phyloP scores from a whole-genome alignment of 2,329 filamentous ascomycete species.

The Aspergillus awamori region DNA sequence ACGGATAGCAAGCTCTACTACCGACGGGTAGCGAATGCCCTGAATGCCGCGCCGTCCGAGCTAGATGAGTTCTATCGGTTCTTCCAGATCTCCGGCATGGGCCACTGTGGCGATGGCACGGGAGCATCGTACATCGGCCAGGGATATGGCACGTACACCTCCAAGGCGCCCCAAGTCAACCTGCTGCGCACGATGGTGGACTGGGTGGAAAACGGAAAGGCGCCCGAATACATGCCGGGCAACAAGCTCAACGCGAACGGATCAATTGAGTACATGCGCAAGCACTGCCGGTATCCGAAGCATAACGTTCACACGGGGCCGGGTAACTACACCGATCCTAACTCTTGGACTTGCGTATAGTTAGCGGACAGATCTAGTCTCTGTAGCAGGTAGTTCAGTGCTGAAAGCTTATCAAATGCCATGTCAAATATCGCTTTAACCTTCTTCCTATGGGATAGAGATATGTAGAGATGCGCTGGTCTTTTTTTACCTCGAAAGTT shows the following conservation, averaged over 20 bases:
- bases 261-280: conserved; percentile 48
- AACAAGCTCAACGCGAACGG: conserved; percentile 48
- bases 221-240: conserved; percentile 45
- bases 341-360: conserved; percentile 38
- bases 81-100: conserved; percentile 59
- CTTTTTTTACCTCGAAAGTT: too few relatives aligned
- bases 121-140: conserved; percentile 49
- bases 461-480: too few relatives aligned
- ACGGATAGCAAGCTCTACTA: conserved; percentile 57
- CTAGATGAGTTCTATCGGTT: conserved; percentile 51
- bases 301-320: conserved; percentile 37
- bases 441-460: too few relatives aligned
- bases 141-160: conserved; percentile 24
- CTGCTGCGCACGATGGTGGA: conserved; percentile 53
- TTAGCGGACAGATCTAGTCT: too few relatives aligned
- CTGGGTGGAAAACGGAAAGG: conserved; percentile 53
- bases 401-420: too few relatives aligned
- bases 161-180: conserved; percentile 45
- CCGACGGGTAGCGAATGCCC: conserved; percentile 45
- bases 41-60: conserved; percentile 36
- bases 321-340: conserved; percentile 37
- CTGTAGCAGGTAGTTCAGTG: too few relatives aligned
- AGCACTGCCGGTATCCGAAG: conserved; percentile 49
- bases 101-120: conserved; percentile 51
- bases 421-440: too few relatives aligned